Base-by-base conservation (phyloP, 2,329 filamentous ascomycete species). In the Pestalotiopsis sp. region DNA sequence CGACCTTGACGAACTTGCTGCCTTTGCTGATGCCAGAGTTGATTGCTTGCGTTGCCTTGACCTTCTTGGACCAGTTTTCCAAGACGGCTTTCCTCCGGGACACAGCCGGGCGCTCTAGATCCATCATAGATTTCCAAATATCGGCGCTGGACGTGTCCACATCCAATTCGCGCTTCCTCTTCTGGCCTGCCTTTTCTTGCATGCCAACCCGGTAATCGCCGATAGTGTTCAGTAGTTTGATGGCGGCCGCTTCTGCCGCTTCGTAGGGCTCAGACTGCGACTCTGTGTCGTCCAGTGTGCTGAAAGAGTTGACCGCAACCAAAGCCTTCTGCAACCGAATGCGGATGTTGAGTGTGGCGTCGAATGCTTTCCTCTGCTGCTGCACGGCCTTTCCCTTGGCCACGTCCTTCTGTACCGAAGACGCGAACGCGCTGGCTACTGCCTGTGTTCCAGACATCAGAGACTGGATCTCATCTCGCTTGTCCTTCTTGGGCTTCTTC, bases 261-360 rank as follows among this genome's bases (percentile, higher is more conserved):
- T 86, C 89, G 82, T 85, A 97, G 75, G 81, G 90, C 77, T 87
- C 82, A 14, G 80, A 77, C 41, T 81, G 80, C 2, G 85, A 80
- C 14, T 79, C 79, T 1, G 85, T 81, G 2, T 83, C 77, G 12
- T 82, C 80, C 1, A 86, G 73, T 1, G 83, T 77, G 17, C 86
- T 80, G 56, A 97, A 84, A 1, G 94, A 92, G 79, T 98, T 98
- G 31, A 91, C 88, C 0, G 93, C 91, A 17, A 96, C 88, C 14
- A 99, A 82, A 1, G 93, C 94, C 80, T 98, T 98, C 79, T 99
- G 97, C 20, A 99, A 83, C 70, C 95, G 93, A 76, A 99, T 98
- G 23, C 96, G 91, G 14, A 94, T 88, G 81, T 97, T 97, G 39
- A 99, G 87, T 0, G 98, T 88, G 0, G 93, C 89, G 74, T 98